A percentile compares a stretch with the other conserved stretches of the same genome.
phyloP scores from a whole-genome alignment of 768 basidiomycete species.

The Holtermanniella nyarrowii region DNA sequence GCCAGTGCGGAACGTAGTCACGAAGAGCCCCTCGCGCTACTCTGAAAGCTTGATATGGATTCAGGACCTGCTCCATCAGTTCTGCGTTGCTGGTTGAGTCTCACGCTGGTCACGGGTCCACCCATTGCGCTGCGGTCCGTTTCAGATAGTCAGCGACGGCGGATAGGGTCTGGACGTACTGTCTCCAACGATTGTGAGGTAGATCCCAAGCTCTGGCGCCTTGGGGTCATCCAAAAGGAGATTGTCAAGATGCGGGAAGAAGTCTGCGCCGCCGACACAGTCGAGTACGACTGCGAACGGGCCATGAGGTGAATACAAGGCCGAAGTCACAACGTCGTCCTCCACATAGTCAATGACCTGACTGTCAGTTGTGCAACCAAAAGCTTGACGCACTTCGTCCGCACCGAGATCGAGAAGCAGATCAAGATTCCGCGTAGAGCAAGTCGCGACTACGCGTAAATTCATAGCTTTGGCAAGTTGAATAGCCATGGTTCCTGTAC shows the following conservation, averaged over 20 bases:
- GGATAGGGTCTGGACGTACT: conserved; percentile 9
- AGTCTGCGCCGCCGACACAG: conserved; percentile 56
- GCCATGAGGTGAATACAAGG: conserved; percentile 52
- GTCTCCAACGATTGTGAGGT: conserved; percentile 30
- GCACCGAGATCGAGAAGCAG: conserved; percentile 55
- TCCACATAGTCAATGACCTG: conserved; percentile 22
- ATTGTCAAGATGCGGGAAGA: conserved; percentile 63
- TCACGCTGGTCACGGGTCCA: conserved; percentile 18
- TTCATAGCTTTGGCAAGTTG: conserved; percentile 61
- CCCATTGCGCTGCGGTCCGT: conserved; percentile 19
- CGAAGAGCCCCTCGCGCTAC: conserved; percentile 6
- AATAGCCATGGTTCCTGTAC: conserved; percentile 61
- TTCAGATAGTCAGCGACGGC: conserved; percentile 5
- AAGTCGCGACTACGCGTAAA: conserved; percentile 51
- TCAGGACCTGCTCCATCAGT: conserved; percentile 4
- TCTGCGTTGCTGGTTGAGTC: neutral
- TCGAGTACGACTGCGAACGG: conserved; percentile 55
- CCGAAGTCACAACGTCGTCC: conserved; percentile 30
- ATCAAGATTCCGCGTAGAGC: conserved; percentile 53
- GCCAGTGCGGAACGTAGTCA: conserved; percentile 10
- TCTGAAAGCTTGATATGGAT: conserved; percentile 11
- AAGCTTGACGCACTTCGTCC: conserved; percentile 48
- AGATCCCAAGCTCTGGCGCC: conserved; percentile 17
- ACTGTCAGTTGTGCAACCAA: neutral
- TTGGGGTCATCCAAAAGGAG: conserved; percentile 57